phyloP scores from a whole-genome alignment of 495 filamentous ascomycete genomes.

The Trichoderma erinaceum region DNA sequence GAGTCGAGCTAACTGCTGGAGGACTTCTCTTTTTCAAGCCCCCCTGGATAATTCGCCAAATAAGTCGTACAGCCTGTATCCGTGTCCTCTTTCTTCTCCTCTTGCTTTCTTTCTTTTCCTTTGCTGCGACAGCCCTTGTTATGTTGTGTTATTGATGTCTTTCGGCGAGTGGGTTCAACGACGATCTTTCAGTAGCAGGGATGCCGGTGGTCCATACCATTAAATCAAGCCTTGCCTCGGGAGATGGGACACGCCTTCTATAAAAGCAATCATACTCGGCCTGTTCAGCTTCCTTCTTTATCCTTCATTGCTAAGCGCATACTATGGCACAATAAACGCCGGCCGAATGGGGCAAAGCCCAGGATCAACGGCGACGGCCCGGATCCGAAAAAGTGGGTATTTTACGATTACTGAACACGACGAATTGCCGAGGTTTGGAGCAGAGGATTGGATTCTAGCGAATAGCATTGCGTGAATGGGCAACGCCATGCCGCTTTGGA shows the following conservation, averaged over 20 bases:
- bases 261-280: not conserved
- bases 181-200: not conserved
- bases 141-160: not conserved
- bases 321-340: not conserved
- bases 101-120: not conserved
- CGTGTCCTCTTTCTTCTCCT: not conserved
- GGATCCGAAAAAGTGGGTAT: not conserved
- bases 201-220: not conserved
- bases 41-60: not conserved
- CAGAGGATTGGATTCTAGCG: not conserved
- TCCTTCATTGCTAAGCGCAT: not conserved
- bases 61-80: not conserved
- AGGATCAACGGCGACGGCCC: not conserved
- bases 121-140: not conserved
- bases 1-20: not conserved
- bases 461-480: not conserved
- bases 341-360: not conserved
- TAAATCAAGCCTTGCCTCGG: not conserved
- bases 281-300: not conserved
- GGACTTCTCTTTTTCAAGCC: not conserved
- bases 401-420: slow-evolving; percentile 3
- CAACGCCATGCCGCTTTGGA: not conserved
- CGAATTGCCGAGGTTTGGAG: not conserved
- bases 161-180: not conserved
- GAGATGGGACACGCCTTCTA: not conserved